Evolutionary conservation across 2,329 filamentous ascomycete species (phyloP).

Genomic region (Aspergillus aculeatinus): DNA sequence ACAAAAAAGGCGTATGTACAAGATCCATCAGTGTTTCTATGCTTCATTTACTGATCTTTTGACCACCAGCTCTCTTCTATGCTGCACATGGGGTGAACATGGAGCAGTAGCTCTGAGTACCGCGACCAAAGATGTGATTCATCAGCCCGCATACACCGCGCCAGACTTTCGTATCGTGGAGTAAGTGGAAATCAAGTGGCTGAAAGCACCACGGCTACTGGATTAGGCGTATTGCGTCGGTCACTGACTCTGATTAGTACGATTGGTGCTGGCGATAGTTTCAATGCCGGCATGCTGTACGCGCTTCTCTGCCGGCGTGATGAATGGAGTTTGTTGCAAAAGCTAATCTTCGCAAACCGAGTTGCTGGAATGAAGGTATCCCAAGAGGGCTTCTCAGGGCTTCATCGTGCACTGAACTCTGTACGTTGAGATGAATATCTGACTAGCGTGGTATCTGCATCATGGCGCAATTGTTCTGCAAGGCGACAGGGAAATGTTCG

Average conservation of each 20-base stretch:
- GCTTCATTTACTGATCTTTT: slow-evolving; percentile 1
- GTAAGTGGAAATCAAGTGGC: slow-evolving; percentile 47
- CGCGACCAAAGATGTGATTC: slow-evolving; percentile 32
- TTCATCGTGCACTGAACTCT: slow-evolving; percentile 37
- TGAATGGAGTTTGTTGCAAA: slow-evolving; percentile 52
- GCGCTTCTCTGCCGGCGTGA: slow-evolving; percentile 51
- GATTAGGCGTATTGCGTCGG: too few relatives aligned
- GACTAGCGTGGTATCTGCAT: background rate
- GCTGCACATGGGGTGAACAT: slow-evolving; percentile 61
- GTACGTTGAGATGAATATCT: background rate
- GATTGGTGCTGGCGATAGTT: slow-evolving; percentile 73
- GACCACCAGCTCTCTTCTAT: slow-evolving; percentile 46
- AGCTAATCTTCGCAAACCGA: slow-evolving; percentile 62
- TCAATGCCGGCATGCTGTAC: slow-evolving; percentile 70
- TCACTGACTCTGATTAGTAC: slow-evolving; percentile 50
- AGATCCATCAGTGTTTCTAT: background rate
- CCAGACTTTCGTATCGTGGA: slow-evolving; percentile 53
- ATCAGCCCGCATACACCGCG: slow-evolving; percentile 46
- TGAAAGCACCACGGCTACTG: slow-evolving; percentile 11
- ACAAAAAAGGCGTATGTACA: slow-evolving; percentile 48
- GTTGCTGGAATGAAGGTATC: slow-evolving; percentile 68
- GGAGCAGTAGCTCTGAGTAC: slow-evolving; percentile 52
- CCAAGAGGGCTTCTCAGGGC: slow-evolving; percentile 62
- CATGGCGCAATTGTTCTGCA: background rate
- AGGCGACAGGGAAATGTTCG: background rate